These are phyloP conservation scores for Tylopilus intermedius DNA, from an alignment of 768 basidiomycete species.

Conservation along the genomic window DNA sequence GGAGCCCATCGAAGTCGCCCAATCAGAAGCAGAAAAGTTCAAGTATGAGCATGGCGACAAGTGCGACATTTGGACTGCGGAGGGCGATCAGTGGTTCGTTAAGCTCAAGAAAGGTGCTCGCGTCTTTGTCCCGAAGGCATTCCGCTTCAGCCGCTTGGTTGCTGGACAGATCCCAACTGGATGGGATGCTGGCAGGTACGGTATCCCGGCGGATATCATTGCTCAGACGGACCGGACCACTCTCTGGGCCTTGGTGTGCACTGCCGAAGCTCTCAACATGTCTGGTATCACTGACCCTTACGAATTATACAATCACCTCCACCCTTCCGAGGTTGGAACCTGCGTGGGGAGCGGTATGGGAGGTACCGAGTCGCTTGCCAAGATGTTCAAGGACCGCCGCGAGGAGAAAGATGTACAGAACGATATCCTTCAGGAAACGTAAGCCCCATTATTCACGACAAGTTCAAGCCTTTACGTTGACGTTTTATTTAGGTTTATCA, in stretches of 20 bases:
- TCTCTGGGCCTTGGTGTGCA: conserved; percentile 91
- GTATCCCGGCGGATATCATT: conserved; percentile 94
- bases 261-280: conserved; percentile 92
- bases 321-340: conserved; percentile 94
- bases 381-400: conserved; percentile 99
- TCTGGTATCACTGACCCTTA: conserved; percentile 98
- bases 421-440: conserved; percentile 98
- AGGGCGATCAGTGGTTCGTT: conserved; percentile 94
- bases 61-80: conserved; percentile 90
- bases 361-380: conserved; percentile 80
- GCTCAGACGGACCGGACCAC: conserved; percentile 90
- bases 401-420: conserved; percentile 98
- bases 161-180: conserved; percentile 97
- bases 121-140: conserved; percentile 88
- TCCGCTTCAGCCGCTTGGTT: conserved; percentile 90
- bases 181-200: conserved; percentile 94
- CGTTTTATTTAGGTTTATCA: conserved; percentile 74
- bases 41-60: conserved; percentile 96
- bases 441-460: conserved; percentile 25
- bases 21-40: conserved; percentile 90
- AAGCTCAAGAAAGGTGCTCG: conserved; percentile 99
- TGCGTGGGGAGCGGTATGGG: conserved; percentile 97
- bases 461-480: conserved; percentile 6
- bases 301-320: conserved; percentile 93
- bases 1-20: conserved; percentile 90